Evolutionary conservation across 768 basidiomycete genomes (phyloP), one percentile per base, ranked within the genome.

Genomic region (Sarcodon sp.): DNA sequence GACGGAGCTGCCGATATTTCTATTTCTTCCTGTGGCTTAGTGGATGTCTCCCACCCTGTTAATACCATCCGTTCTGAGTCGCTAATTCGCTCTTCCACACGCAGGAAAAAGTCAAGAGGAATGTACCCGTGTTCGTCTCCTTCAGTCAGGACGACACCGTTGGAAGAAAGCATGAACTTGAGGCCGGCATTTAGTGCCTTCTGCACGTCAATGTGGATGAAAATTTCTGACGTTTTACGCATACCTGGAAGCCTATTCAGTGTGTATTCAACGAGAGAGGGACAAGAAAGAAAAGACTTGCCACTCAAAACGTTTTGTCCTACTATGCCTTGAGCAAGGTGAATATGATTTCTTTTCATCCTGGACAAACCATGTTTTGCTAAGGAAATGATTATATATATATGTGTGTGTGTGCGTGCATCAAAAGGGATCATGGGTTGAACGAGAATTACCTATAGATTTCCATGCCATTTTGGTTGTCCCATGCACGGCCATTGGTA

Each of bases 321-420:
- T 2, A 72, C 67, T 3, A 87, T 65, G 34, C 85, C 82, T 60
- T 91, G 85, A 0, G 93, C 92, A 11, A 96, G 70, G 62, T 99
- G 94, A 35, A 98, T 85, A 57, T 97, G 92, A 57, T 92, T 94
- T 21, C 94, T 72, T 10, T 65, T 72, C 91, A 93, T 96, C 52
- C 72, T 80, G 0, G 83, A 89, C 13, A 96, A 63, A 0, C 92
- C 91, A 53, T 79, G 66, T 6, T 66, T 68, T 11, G 71, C 89
- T 92, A 52, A 27, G 21, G 21, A 27, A 27, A 27, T 3, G 21
- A 27, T 27, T 2, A 27, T 4, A 27, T 27, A 27, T 4, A 27
- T n/a, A 44, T 10, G 47, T 21, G 38, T 37, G 21, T 18, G 31
- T 35, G 31, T 6, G 33, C 9, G 18, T 16, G 13, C 6, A 36